phyloP scores from a whole-genome alignment of 179 eudicot species.

The Silene coronaria region DNA sequence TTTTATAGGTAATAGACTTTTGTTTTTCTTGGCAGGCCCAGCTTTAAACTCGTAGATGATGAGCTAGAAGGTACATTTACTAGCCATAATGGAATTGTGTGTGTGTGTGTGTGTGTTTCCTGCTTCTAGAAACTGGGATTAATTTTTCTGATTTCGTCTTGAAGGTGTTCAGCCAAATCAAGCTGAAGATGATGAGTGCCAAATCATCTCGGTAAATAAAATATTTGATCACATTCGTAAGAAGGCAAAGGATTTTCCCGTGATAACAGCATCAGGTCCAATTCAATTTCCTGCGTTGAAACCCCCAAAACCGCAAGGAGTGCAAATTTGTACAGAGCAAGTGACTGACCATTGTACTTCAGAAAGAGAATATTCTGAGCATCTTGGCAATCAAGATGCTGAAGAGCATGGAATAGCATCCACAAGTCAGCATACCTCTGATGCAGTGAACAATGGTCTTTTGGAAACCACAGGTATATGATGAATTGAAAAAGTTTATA shows the following conservation, averaged over 20 bases:
- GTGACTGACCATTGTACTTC: conserved; percentile 18
- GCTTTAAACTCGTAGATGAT: conserved; percentile 73
- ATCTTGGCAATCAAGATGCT: conserved; percentile 20
- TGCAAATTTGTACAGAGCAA: conserved; percentile 40
- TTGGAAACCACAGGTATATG: conserved; percentile 27
- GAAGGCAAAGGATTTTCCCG: conserved; percentile 42
- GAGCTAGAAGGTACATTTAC: conserved; percentile 54
- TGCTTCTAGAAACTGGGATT: conserved; percentile 16
- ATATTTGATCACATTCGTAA: conserved; percentile 44
- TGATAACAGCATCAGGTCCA: conserved; percentile 34
- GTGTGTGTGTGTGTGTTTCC: conserved; percentile 12
- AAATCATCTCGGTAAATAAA: conserved; percentile 28
- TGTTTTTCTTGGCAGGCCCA: conserved; percentile 55
- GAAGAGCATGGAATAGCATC: conserved; percentile 13
- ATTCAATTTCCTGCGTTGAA: conserved; percentile 42
- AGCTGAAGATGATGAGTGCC: conserved; percentile 34
- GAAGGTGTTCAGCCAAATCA: conserved; percentile 24
- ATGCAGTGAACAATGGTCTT: conserved; percentile 26
- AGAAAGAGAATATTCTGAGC: conserved; percentile 23
- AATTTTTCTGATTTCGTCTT: conserved; percentile 11
- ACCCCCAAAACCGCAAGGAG: conserved; percentile 38
- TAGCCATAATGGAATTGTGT: conserved; percentile 10
- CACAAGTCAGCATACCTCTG: conserved; percentile 23
- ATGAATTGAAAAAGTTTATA: background rate
- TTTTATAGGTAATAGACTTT: background rate